These are phyloP conservation scores for Cylindricascospora bacillispora DNA, from an alignment of 1,139 yeast genomes.

Conservation along the genomic window DNA sequence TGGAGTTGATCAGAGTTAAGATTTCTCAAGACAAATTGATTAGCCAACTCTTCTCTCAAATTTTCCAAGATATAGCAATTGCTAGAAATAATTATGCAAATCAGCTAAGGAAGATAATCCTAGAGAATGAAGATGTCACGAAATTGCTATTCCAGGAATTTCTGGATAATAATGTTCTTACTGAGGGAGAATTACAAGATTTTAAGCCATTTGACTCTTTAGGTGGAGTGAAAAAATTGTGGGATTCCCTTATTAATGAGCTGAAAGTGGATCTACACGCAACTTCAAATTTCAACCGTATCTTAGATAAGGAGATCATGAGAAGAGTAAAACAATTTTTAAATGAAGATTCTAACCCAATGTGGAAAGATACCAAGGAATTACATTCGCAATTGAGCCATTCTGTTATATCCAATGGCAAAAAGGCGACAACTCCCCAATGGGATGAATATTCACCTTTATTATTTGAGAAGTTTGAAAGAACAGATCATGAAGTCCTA, in stretches of 20 bases:
- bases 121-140: constrained; percentile 32
- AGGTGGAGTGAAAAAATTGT: constrained; percentile 43
- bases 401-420: constrained; percentile 22
- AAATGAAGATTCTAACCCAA: constrained; percentile 37
- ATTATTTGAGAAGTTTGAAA: constrained; percentile 64
- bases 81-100: constrained; percentile 38
- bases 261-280: constrained; percentile 41
- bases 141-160: constrained; percentile 25
- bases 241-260: constrained; percentile 44
- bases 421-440: constrained; percentile 15
- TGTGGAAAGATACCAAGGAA: constrained; percentile 33
- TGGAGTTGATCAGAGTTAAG: constrained; percentile 35
- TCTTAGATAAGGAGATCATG: constrained; percentile 44
- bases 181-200: constrained; percentile 26
- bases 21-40: constrained; percentile 34
- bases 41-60: constrained; percentile 38
- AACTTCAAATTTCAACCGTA: constrained; percentile 39
- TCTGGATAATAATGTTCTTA: constrained; percentile 25
- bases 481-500: constrained; percentile 56
- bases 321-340: constrained; percentile 32
- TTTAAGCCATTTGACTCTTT: constrained; percentile 34
- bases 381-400: constrained; percentile 31
- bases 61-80: constrained; percentile 43
- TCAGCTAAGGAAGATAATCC: constrained; percentile 38
- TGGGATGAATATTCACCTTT: constrained; percentile 78